Evolutionary conservation across 305 asterid species (phyloP), one percentile per base, ranked within the genome.

Genomic region (Fraxinus platypoda): DNA sequence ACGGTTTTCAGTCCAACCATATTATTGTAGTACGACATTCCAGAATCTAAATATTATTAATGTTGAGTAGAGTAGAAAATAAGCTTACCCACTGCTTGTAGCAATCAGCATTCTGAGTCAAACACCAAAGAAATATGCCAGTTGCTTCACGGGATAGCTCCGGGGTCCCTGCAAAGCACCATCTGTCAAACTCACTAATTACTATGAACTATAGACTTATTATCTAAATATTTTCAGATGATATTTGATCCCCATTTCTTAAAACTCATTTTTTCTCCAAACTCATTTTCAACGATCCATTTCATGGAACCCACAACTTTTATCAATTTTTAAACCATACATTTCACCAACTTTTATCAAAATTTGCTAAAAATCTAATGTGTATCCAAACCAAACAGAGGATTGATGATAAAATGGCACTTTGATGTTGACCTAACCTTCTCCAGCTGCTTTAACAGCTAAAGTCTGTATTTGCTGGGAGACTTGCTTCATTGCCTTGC

Each of bases 401-500:
- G 62, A n/a, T 17, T 2, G 57, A 80, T 43, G 70, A 82, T 33
- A 41, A 30, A 15, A 75, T 74, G 66, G 6, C 15, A 31, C 37
- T 79, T 77, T 59, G 26, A 80, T 77, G 19, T 59, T 54, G 74
- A 78, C 1, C 31, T 75, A 85, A 93, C 98, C 99, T 92, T 92
- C 95, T 77, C 91, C 93, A 77, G 93, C 93, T 71, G 94, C 86
- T 87, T 90, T 93, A 75, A 90, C 73, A 28, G 88, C 85, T 64
- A 93, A 43, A 64, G 83, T 19, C 64, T 90, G 92, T 81, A 94
- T 92, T 90, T 93, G 95, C 79, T 83, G 91, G 3, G 97, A 83
- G 57, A 92, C 92, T 89, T 90, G 97, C 89, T 91, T 95, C 95
- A 94, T 93, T 76, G 97, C 97, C 90, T 94, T 94, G 92, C 98